Percentiles rank a stretch among this genome's conserved stretches.
phyloP scores from a whole-genome alignment of 441 rosid genomes.

The Adansonia grandidieri region DNA sequence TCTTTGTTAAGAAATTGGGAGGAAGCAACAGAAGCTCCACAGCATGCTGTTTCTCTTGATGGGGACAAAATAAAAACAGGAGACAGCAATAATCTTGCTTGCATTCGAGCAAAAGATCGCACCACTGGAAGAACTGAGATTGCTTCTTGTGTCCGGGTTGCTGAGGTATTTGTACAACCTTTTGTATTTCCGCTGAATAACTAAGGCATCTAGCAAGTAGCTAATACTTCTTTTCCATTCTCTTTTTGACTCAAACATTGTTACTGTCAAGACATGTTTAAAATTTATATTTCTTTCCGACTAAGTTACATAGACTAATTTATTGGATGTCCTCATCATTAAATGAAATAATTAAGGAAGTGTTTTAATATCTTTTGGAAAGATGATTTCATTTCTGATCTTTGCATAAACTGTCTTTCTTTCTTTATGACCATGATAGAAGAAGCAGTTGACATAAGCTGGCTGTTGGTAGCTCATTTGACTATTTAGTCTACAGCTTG shows the following conservation, averaged over 20 bases:
- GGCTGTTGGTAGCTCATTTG: background rate
- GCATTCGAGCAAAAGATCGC: slow-evolving; percentile 92
- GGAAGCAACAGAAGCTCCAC: slow-evolving; percentile 55
- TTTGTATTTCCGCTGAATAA: slow-evolving; percentile 24
- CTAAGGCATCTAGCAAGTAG: slow-evolving; percentile 11
- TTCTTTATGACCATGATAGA: background rate
- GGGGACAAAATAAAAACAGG: slow-evolving; percentile 73
- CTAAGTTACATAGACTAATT: background rate
- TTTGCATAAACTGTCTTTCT: background rate
- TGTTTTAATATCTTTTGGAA: slow-evolving; percentile 7
- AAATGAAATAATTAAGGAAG: background rate
- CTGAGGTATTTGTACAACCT: slow-evolving; percentile 63
- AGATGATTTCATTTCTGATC: slow-evolving; percentile 9
- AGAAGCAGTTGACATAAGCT: slow-evolving; percentile 9
- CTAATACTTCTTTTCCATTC: background rate
- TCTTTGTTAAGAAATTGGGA: slow-evolving; percentile 66
- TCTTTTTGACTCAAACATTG: background rate
- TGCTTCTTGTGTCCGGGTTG: slow-evolving; percentile 90
- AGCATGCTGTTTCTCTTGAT: slow-evolving; percentile 58
- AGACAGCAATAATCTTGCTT: slow-evolving; percentile 71
- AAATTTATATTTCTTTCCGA: background rate
- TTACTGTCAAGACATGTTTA: background rate
- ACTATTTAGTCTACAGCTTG: background rate
- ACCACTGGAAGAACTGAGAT: slow-evolving; percentile 79
- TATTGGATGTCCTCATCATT: background rate